Conservation (phyloP, 208 protist genomes). For the Trypanosoma platydactyli region DNA sequence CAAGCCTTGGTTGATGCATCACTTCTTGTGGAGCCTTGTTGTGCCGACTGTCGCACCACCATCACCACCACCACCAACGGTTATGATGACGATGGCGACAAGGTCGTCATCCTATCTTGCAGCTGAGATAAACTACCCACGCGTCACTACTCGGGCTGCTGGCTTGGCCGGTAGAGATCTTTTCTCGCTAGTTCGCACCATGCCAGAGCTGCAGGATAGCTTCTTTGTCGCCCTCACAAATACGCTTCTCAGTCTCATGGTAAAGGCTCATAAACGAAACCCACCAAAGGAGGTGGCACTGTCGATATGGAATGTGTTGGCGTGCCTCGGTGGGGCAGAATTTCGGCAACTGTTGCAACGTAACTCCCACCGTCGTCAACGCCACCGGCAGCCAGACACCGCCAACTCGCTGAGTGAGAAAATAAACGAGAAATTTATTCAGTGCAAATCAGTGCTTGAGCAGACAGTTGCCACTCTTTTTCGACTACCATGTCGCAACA, state of each 20-base stretch:
- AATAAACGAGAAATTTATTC: slow-evolving; percentile 9
- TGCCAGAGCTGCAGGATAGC: slow-evolving; percentile 16
- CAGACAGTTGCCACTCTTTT: slow-evolving; percentile 12
- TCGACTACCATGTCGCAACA: neutral
- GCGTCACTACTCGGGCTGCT: slow-evolving; percentile 20
- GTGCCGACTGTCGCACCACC: slow-evolving; percentile 10
- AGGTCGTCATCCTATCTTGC: neutral
- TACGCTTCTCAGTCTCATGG: slow-evolving; percentile 12
- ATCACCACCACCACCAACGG: neutral
- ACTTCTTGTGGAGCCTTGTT: slow-evolving; percentile 23
- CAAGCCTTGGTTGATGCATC: slow-evolving; percentile 26
- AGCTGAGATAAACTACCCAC: neutral
- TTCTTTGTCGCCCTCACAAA: slow-evolving; percentile 20
- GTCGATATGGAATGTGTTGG: slow-evolving; percentile 31
- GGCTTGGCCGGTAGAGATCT: slow-evolving; percentile 27
- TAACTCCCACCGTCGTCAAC: slow-evolving; percentile 19
- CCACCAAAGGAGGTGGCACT: slow-evolving; percentile 18
- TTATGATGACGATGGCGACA: neutral
- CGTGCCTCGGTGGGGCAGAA: slow-evolving; percentile 22
- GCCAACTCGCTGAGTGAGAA: slow-evolving; percentile 2
- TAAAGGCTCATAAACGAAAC: neutral
- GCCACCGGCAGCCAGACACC: slow-evolving; percentile 2
- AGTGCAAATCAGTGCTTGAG: neutral
- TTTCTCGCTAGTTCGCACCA: slow-evolving; percentile 26
- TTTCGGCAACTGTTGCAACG: slow-evolving; percentile 25